Evolutionary conservation across 805 yeast species (phyloP).

Genomic region (Starmerella roubikii): DNA sequence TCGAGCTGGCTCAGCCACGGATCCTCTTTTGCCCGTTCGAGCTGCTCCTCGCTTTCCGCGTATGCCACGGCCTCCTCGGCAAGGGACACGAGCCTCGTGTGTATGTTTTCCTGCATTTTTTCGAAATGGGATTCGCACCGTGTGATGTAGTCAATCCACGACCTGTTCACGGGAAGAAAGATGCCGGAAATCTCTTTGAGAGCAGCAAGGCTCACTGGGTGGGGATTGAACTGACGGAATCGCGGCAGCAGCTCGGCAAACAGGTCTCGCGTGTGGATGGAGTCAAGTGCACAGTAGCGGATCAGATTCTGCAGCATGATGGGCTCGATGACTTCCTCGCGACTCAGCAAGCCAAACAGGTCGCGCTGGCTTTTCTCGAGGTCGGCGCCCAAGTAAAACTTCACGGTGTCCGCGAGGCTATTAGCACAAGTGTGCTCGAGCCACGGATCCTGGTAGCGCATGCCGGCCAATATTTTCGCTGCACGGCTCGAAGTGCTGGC

Average conservation of each 20-base stretch:
- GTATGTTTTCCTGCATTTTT: constrained; percentile 42
- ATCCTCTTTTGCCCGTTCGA: constrained; percentile 33
- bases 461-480: constrained; percentile 16
- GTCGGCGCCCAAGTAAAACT: constrained; percentile 56
- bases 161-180: constrained; percentile 60
- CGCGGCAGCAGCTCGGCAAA: constrained; percentile 55
- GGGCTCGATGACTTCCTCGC: constrained; percentile 39
- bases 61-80: constrained; percentile 45
- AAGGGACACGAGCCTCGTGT: constrained; percentile 41
- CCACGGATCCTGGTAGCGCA: constrained; percentile 73
- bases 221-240: constrained; percentile 61
- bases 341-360: constrained; percentile 42
- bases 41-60: constrained; percentile 31
- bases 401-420: constrained; percentile 65
- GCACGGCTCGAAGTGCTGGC: background rate
- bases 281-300: constrained; percentile 78
- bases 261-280: constrained; percentile 56
- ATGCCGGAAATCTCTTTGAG: constrained; percentile 57
- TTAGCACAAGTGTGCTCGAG: constrained; percentile 59
- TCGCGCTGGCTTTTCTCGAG: constrained; percentile 60
- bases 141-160: constrained; percentile 62
- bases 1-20: constrained; percentile 87
- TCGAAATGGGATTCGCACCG: constrained; percentile 56
- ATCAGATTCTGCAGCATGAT: constrained; percentile 41
- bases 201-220: constrained; percentile 89